Conservation (phyloP, 2,329 filamentous ascomycete genomes). For the Phaeosphaeria sp. region DNA sequence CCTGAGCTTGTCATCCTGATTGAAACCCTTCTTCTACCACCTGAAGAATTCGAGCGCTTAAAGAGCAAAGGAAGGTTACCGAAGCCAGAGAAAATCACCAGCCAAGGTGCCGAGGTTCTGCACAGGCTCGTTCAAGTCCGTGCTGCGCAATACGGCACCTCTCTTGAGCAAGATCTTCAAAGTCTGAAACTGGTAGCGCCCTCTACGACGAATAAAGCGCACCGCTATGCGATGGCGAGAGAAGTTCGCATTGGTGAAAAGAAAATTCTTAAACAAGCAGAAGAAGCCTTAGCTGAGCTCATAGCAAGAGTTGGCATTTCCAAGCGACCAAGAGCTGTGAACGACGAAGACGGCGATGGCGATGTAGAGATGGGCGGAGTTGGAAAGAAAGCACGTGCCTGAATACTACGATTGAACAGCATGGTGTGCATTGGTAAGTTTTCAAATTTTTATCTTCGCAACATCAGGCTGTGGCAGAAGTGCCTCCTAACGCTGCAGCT, state of each 20-base stretch:
- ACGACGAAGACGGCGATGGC: slow-evolving; percentile 36
- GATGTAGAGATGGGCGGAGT: slow-evolving; percentile 34
- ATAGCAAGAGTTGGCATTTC: slow-evolving; percentile 38
- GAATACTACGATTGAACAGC: slow-evolving; percentile 1
- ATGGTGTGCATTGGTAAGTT: slow-evolving; percentile 24
- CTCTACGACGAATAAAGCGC: slow-evolving; percentile 19
- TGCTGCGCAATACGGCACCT: slow-evolving; percentile 60
- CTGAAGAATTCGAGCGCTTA: slow-evolving; percentile 50
- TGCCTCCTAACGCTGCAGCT: slow-evolving; percentile 12
- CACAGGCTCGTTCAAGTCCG: slow-evolving; percentile 48
- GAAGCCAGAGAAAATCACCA: slow-evolving; percentile 50
- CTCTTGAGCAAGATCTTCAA: slow-evolving; percentile 58
- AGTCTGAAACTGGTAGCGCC: slow-evolving; percentile 39
- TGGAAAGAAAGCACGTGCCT: slow-evolving; percentile 36
- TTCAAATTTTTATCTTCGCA: slow-evolving; percentile 22
- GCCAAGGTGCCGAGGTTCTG: slow-evolving; percentile 50
- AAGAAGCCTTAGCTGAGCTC: slow-evolving; percentile 37
- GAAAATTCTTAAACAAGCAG: slow-evolving; percentile 65
- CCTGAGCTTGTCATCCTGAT: slow-evolving; percentile 53
- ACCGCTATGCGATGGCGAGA: slow-evolving; percentile 63
- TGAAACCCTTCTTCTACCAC: slow-evolving; percentile 52
- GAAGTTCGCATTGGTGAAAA: slow-evolving; percentile 77
- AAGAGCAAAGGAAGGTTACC: slow-evolving; percentile 52
- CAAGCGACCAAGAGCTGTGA: slow-evolving; percentile 33
- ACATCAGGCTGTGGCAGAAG: not conserved